Conservation (phyloP, 2,329 filamentous ascomycete species). For the Fulvia fulva region DNA sequence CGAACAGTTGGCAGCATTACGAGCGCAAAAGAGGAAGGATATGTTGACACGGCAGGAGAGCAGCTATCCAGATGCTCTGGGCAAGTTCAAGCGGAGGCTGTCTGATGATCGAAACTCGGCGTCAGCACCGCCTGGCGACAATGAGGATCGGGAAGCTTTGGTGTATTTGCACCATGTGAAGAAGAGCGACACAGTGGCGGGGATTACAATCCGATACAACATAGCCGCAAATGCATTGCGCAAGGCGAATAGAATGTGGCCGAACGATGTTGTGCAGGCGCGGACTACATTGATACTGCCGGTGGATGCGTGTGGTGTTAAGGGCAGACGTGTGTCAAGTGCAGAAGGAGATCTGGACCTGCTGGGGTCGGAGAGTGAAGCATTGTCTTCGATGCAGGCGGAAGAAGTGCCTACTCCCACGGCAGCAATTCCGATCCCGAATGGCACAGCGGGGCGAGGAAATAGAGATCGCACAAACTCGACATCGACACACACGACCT, state of each 20-base stretch:
- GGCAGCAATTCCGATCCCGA: conserved; percentile 25
- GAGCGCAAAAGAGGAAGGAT: conserved; percentile 49
- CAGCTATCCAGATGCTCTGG: conserved; percentile 43
- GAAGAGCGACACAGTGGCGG: conserved; percentile 80
- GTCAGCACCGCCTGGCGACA: conserved; percentile 51
- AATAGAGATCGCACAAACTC: conserved; percentile 36
- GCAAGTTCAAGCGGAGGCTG: conserved; percentile 59
- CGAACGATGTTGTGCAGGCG: conserved; percentile 82
- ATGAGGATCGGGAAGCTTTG: conserved; percentile 68
- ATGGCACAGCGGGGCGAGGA: conserved; percentile 12
- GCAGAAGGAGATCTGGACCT: conserved; percentile 32
- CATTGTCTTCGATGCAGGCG: conserved; percentile 27
- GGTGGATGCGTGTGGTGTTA: conserved; percentile 82
- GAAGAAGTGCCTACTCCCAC: conserved; percentile 37
- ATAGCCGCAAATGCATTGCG: conserved; percentile 79
- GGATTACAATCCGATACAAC: conserved; percentile 83
- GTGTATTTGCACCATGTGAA: conserved; percentile 88
- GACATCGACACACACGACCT: conserved; percentile 34
- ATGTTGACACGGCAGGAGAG: conserved; percentile 37
- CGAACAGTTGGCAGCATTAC: conserved; percentile 44
- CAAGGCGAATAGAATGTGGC: conserved; percentile 91
- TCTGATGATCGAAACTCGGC: conserved; percentile 57
- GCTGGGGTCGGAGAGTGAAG: conserved; percentile 30
- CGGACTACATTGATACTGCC: conserved; percentile 78
- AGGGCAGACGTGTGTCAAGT: conserved; percentile 58